These are phyloP conservation scores for Trypanosoma boissoni DNA, from an alignment of 208 protist species.

Conservation along the genomic window DNA sequence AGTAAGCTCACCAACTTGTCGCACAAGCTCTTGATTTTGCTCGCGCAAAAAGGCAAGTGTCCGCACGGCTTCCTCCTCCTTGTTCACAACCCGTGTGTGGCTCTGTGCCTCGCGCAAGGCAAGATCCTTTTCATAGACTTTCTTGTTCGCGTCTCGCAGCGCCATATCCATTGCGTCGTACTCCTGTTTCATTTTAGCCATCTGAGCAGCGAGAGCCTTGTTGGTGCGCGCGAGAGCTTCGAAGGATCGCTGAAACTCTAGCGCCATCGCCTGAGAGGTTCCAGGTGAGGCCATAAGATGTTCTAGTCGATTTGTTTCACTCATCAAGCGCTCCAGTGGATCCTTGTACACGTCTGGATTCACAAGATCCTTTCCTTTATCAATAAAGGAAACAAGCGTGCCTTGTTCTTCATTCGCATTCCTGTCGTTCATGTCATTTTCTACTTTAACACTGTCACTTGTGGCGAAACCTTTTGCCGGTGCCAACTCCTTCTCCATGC, in stretches of 20 bases:
- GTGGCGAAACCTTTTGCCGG: too few species aligned
- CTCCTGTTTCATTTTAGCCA: constrained; percentile 25
- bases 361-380: not conserved
- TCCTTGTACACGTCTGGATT: constrained; percentile 12
- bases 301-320: constrained; percentile 12
- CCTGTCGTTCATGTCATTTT: not conserved
- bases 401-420: not conserved
- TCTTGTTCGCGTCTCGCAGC: constrained; percentile 19
- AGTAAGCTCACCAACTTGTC: constrained; percentile 24
- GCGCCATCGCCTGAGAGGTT: constrained; percentile 16
- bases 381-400: not conserved
- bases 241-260: constrained; percentile 24
- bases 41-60: constrained; percentile 21
- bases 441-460: not conserved
- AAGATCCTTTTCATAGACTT: constrained; percentile 25
- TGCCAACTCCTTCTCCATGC: too few species aligned
- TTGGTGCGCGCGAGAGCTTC: constrained; percentile 23
- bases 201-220: constrained; percentile 22
- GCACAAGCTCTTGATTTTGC: constrained; percentile 26
- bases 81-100: not conserved
- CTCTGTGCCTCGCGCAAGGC: constrained; percentile 9
- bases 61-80: constrained; percentile 4
- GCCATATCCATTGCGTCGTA: constrained; percentile 23
- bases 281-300: constrained; percentile 16
- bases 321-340: constrained; percentile 24